A percentile compares a stretch with the other conserved stretches of the same genome.
phyloP scores from a whole-genome alignment of 2,329 filamentous ascomycete species.

The Colletotrichum spaethianum region DNA sequence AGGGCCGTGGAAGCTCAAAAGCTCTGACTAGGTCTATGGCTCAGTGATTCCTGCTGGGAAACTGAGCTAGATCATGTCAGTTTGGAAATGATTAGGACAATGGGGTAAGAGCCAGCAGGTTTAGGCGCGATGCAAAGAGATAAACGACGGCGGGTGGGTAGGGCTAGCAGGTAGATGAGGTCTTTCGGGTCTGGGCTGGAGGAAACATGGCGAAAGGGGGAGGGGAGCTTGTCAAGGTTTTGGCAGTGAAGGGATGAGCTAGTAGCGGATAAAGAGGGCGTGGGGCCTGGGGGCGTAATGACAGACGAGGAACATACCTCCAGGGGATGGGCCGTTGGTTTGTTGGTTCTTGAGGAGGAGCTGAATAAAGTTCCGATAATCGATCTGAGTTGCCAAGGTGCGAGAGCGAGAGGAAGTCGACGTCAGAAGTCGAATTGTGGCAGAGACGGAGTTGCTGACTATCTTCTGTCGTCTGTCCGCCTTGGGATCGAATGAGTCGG shows the following conservation, averaged over 20 bases:
- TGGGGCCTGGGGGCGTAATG: conserved; percentile 34
- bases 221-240: conserved; percentile 34
- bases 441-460: neutral
- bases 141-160: conserved; percentile 21
- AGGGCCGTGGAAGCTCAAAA: conserved; percentile 2
- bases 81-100: conserved; percentile 34
- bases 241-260: conserved; percentile 38
- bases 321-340: neutral
- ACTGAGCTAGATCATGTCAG: conserved; percentile 32
- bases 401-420: neutral
- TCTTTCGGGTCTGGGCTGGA: conserved; percentile 7
- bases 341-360: neutral
- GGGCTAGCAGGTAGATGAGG: conserved; percentile 35
- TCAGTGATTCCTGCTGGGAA: conserved; percentile 27
- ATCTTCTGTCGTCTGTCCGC: neutral
- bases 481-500: neutral
- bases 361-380: conserved; percentile 2
- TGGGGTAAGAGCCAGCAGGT: conserved; percentile 17
- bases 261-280: conserved; percentile 33
- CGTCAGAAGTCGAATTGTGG: neutral
- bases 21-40: conserved; percentile 1
- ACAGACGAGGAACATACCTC: conserved; percentile 17
- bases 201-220: conserved; percentile 19
- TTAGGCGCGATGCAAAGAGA: conserved; percentile 5
- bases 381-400: conserved; percentile 15